A percentile compares a stretch with the other conserved stretches of the same genome.
Conservation (phyloP, 106 monocot species). For the Dioscorea zingiberensis region DNA sequence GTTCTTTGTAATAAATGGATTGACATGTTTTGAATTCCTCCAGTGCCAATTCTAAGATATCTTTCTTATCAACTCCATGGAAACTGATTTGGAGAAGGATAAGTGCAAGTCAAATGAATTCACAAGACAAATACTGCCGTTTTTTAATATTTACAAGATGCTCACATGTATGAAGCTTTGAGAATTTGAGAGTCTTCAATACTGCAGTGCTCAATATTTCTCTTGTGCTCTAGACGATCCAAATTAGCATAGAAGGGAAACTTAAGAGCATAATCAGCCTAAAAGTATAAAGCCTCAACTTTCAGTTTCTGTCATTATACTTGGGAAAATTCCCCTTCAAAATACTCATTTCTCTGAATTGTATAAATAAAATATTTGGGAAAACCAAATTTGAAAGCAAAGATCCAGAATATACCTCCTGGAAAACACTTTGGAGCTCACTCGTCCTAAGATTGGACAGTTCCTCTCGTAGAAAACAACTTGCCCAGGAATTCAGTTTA, state of each 20-base stretch:
- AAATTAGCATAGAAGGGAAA: constrained; percentile 57
- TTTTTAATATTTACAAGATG: background rate
- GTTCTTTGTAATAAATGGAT: constrained; percentile 50
- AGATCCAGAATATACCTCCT: constrained; percentile 21
- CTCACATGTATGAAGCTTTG: constrained; percentile 52
- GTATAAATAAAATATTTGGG: no score
- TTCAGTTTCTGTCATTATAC: background rate
- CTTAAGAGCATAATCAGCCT: constrained; percentile 66
- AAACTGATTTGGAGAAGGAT: constrained; percentile 16
- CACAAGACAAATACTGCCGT: background rate
- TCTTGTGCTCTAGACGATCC: constrained; percentile 84
- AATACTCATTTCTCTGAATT: no score
- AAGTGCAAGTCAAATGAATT: background rate
- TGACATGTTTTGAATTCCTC: constrained; percentile 61
- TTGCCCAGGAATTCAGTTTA: constrained; percentile 50
- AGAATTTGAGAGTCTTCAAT: constrained; percentile 15
- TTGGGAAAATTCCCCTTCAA: no score
- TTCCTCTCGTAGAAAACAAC: constrained; percentile 36
- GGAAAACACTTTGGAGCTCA: background rate
- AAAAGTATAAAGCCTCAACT: constrained; percentile 3
- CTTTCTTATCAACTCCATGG: constrained; percentile 13
- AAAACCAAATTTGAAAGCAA: no score
- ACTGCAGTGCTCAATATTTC: constrained; percentile 52
- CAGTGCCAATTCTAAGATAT: constrained; percentile 46
- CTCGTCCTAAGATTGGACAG: constrained; percentile 7